A percentile compares a stretch with the other conserved stretches of the same genome.
These are phyloP conservation scores for Gloeophyllum trabeum DNA, from an alignment of 768 basidiomycete genomes.

Conservation along the genomic window DNA sequence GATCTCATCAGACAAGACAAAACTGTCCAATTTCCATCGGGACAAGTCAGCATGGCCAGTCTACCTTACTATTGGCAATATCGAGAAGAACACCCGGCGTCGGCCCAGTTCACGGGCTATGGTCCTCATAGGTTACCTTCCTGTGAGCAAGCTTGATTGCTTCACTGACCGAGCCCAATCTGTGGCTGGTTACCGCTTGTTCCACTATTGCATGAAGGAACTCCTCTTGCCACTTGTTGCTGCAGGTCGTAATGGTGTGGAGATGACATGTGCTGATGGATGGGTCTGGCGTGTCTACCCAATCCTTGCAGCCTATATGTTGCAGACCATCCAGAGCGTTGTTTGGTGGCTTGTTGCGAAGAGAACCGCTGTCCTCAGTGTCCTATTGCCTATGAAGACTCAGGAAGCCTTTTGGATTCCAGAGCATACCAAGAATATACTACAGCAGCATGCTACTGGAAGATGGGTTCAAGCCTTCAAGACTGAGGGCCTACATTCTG, in stretches of 20 bases:
- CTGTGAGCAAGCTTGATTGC: constrained; percentile 17
- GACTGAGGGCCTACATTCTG: constrained; percentile 6
- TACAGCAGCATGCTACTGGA: neutral
- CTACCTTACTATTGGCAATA: constrained; percentile 15
- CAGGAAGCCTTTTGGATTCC: constrained; percentile 6
- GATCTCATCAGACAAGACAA: too few relatives aligned
- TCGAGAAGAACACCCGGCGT: constrained; percentile 8
- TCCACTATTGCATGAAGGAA: constrained; percentile 11
- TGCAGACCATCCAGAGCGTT: constrained; percentile 15
- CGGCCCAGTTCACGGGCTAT: constrained; percentile 5
- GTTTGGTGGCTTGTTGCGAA: constrained; percentile 9
- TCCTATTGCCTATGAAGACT: constrained; percentile 1
- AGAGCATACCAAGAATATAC: neutral
- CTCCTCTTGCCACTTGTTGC: constrained; percentile 9
- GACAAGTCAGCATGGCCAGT: constrained; percentile 13
- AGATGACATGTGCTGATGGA: constrained; percentile 10
- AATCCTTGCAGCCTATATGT: too few relatives aligned
- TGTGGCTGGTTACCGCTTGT: constrained; percentile 9
- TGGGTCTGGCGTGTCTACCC: constrained; percentile 8
- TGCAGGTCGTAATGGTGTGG: constrained; percentile 9
- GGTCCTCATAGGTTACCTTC: constrained; percentile 11
- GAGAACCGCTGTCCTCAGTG: constrained; percentile 8
- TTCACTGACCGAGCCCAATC: constrained; percentile 8
- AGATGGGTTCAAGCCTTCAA: too few relatives aligned
- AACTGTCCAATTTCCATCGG: too few relatives aligned